These are phyloP conservation scores for Wakefieldia striispora DNA, from an alignment of 768 basidiomycete species.

Conservation along the genomic window DNA sequence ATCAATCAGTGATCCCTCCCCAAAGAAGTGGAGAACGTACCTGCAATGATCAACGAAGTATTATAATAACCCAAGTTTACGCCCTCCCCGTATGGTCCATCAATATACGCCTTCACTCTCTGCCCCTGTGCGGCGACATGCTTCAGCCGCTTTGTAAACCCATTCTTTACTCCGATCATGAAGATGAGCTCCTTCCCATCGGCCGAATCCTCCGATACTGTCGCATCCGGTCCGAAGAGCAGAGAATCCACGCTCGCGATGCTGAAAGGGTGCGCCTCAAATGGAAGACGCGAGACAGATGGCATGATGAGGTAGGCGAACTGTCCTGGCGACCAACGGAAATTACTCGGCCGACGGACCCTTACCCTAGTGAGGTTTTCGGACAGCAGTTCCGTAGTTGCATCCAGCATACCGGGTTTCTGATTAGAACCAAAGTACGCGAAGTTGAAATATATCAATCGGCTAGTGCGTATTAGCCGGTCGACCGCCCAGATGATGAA, in stretches of 20 bases:
- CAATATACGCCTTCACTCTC: constrained; percentile 47
- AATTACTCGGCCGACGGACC: constrained; percentile 40
- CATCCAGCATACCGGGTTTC: constrained; percentile 27
- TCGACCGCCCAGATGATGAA: constrained; percentile 56
- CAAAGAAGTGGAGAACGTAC: constrained; percentile 22
- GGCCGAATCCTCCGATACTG: neutral
- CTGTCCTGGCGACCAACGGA: constrained; percentile 54
- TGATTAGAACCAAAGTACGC: constrained; percentile 31
- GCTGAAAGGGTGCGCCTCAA: constrained; percentile 59
- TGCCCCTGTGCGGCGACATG: constrained; percentile 29
- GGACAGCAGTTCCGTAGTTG: constrained; percentile 40
- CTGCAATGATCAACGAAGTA: constrained; percentile 47
- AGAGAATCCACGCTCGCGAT: constrained; percentile 41
- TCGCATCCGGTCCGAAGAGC: constrained; percentile 9
- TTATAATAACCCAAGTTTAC: constrained; percentile 39
- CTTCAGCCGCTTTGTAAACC: constrained; percentile 51
- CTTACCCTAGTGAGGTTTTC: constrained; percentile 45
- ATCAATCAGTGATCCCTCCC: neutral
- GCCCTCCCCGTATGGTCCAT: constrained; percentile 53
- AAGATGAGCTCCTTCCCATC: constrained; percentile 45
- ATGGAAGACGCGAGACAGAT: constrained; percentile 38
- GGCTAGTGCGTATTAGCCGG: constrained; percentile 41
- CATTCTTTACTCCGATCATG: constrained; percentile 52
- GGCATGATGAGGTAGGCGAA: constrained; percentile 50
- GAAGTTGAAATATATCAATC: constrained; percentile 43